Percentiles rank a stretch among this genome's conserved stretches.
Evolutionary conservation across 2,329 filamentous ascomycete species (phyloP).

Genomic region (Aspergillus proliferans): DNA sequence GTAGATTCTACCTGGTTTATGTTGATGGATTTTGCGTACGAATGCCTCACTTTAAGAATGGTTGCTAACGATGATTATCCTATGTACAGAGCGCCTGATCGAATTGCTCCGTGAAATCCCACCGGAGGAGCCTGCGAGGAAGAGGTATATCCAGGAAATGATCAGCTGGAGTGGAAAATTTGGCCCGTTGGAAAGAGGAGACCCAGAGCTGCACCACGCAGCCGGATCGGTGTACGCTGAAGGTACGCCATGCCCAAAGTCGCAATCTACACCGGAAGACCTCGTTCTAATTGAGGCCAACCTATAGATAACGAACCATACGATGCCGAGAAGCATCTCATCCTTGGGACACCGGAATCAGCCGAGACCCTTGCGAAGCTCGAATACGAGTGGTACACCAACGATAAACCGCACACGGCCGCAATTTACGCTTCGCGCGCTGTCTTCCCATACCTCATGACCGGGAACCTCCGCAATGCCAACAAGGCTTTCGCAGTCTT

Average conservation of each 20-base stretch:
- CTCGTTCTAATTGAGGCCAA: slow-evolving; percentile 9
- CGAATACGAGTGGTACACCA: slow-evolving; percentile 90
- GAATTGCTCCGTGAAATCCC: slow-evolving; percentile 75
- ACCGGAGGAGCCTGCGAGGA: slow-evolving; percentile 77
- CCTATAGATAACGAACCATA: slow-evolving; percentile 73
- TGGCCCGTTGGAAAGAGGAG: slow-evolving; percentile 82
- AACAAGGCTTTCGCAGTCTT: slow-evolving; percentile 76
- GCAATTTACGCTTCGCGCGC: slow-evolving; percentile 79
- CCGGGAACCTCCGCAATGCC: slow-evolving; percentile 84
- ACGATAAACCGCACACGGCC: slow-evolving; percentile 81
- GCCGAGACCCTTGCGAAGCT: slow-evolving; percentile 71
- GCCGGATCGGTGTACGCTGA: slow-evolving; percentile 83
- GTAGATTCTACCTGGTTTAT: slow-evolving; percentile 6
- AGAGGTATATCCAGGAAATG: slow-evolving; percentile 84
- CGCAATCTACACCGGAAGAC: slow-evolving; percentile 1
- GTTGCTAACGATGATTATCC: slow-evolving; percentile 4
- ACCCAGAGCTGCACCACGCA: slow-evolving; percentile 91
- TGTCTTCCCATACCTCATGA: slow-evolving; percentile 82
- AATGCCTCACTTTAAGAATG: not conserved
- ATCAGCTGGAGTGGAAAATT: slow-evolving; percentile 81
- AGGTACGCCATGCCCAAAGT: slow-evolving; percentile 34
- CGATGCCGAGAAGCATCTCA: slow-evolving; percentile 84
- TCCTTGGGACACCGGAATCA: slow-evolving; percentile 84
- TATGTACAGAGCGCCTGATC: slow-evolving; percentile 55
- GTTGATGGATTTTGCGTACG: not conserved